Conservation (phyloP, 106 monocot genomes). For the Xerophyta viscosa region DNA sequence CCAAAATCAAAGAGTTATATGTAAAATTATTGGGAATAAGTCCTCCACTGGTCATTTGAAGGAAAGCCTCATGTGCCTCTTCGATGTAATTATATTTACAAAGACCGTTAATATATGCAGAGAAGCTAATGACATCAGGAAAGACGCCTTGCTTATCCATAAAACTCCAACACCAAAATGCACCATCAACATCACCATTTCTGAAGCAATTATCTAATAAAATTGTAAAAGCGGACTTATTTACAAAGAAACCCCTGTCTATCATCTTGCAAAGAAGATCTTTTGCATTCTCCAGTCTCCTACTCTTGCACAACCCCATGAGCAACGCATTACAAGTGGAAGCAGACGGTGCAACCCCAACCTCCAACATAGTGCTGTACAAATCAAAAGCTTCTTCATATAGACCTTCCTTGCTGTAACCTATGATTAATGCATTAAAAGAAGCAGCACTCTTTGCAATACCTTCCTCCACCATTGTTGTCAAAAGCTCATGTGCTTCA, state of each 20-base stretch:
- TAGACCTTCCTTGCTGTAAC: constrained; percentile 54
- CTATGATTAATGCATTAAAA: constrained; percentile 67
- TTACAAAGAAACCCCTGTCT: constrained; percentile 40
- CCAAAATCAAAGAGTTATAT: constrained; percentile 82
- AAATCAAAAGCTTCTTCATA: constrained; percentile 58
- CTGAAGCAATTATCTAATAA: constrained; percentile 68
- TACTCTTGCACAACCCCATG: constrained; percentile 55
- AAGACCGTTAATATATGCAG: constrained; percentile 81
- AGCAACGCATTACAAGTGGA: constrained; percentile 65
- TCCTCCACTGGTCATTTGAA: constrained; percentile 53
- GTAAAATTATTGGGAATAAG: constrained; percentile 76
- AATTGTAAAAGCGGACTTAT: constrained; percentile 49
- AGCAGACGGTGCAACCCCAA: constrained; percentile 46
- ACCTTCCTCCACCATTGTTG: constrained; percentile 19
- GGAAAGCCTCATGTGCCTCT: constrained; percentile 45
- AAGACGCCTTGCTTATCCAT: constrained; percentile 43
- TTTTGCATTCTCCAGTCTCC: constrained; percentile 49
- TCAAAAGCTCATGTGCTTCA: constrained; percentile 44
- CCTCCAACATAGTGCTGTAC: constrained; percentile 39
- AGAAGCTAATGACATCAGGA: constrained; percentile 76
- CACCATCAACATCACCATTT: constrained; percentile 42
- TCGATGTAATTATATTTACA: constrained; percentile 40
- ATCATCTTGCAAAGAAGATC: constrained; percentile 55
- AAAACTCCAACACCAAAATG: constrained; percentile 47
- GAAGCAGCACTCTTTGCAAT: constrained; percentile 19